Evolutionary conservation across 1,284 basidiomycete species (phyloP).

Genomic region (Moniliophthora roreri): DNA sequence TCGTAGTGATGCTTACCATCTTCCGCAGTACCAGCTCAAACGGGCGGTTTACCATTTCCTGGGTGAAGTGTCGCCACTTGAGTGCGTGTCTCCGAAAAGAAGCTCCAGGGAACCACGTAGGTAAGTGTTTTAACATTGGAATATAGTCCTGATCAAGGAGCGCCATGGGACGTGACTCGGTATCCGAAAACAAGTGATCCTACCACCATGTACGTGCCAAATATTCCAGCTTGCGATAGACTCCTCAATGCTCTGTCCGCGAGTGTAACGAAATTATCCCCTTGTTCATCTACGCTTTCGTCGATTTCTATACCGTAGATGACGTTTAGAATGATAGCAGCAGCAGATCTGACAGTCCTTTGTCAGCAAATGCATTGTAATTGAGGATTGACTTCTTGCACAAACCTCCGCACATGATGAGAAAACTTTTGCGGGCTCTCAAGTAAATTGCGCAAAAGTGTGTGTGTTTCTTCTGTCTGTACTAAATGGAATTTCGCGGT

Average conservation of each 20-base stretch:
- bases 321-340: constrained; percentile 39
- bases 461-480: constrained; percentile 37
- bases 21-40: constrained; percentile 37
- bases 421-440: constrained; percentile 33
- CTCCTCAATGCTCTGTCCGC: constrained; percentile 38
- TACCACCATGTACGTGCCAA: constrained; percentile 42
- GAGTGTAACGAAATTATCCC: constrained; percentile 42
- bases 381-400: neutral
- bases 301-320: constrained; percentile 37
- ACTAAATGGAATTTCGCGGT: constrained; percentile 33
- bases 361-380: neutral
- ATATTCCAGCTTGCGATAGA: constrained; percentile 38
- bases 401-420: constrained; percentile 34
- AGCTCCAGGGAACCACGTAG: constrained; percentile 37
- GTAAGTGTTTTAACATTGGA: constrained; percentile 36
- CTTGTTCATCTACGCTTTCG: constrained; percentile 30
- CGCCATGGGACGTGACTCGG: constrained; percentile 8
- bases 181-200: constrained; percentile 18
- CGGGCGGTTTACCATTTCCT: constrained; percentile 39
- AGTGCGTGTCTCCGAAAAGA: constrained; percentile 38
- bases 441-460: constrained; percentile 34
- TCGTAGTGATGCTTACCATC: constrained; percentile 23
- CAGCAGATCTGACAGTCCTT: constrained; percentile 28
- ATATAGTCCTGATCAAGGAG: constrained; percentile 40
- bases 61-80: constrained; percentile 35